Percentiles rank a stretch among this genome's conserved stretches.
These are phyloP conservation scores for Brassica incana DNA, from an alignment of 345 rosid genomes.

Conservation along the genomic window DNA sequence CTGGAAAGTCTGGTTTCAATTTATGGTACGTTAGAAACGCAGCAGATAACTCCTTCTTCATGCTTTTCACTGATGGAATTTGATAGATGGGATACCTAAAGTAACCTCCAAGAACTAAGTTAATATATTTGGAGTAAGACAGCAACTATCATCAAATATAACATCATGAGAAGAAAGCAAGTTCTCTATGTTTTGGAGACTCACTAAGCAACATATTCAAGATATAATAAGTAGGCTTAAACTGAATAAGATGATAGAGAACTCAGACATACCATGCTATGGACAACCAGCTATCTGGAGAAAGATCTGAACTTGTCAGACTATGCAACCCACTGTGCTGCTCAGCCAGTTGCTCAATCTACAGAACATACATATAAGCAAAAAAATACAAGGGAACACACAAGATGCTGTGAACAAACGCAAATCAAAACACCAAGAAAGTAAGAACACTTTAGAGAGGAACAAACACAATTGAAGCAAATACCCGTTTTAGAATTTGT, in stretches of 20 bases:
- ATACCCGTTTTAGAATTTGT: not conserved
- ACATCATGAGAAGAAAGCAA: not conserved
- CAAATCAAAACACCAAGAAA: not conserved
- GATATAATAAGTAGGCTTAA: not conserved
- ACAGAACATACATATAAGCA: conserved; percentile 1
- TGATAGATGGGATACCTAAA: conserved; percentile 51
- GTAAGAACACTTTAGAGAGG: not conserved
- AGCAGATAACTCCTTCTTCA: conserved; percentile 42
- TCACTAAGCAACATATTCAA: not conserved
- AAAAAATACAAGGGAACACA: not conserved
- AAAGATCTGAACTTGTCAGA: conserved; percentile 22
- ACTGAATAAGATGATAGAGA: not conserved
- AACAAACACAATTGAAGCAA: not conserved
- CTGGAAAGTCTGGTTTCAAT: conserved; percentile 36
- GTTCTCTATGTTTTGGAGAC: not conserved
- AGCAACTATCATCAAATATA: not conserved
- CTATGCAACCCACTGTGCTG: conserved; percentile 6
- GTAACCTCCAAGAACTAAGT: not conserved
- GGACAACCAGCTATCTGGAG: conserved; percentile 29
- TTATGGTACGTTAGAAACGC: conserved; percentile 52
- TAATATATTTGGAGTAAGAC: not conserved
- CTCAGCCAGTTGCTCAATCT: conserved; percentile 13
- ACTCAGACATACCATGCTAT: conserved; percentile 22
- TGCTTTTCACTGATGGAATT: conserved; percentile 33
- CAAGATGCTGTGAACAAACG: not conserved